Percentiles rank a stretch among this genome's conserved stretches.
These are phyloP conservation scores for Colletotrichum paranaense DNA, from an alignment of 2,329 filamentous ascomycete species.

Conservation along the genomic window DNA sequence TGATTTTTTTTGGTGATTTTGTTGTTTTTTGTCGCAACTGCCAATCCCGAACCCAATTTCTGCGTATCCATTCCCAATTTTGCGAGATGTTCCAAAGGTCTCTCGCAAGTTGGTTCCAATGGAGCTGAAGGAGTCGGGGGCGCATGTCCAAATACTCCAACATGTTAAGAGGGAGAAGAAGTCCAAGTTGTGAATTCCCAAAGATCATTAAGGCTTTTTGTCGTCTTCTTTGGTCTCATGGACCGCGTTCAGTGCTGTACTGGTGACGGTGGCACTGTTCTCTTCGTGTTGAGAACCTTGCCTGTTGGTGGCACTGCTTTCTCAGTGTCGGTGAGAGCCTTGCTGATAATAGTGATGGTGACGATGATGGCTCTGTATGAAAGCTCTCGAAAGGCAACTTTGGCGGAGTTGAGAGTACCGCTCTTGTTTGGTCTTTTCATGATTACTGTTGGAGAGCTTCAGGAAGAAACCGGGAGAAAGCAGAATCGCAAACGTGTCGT, in stretches of 20 bases:
- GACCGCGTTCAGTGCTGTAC: not conserved
- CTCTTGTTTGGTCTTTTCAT: not conserved
- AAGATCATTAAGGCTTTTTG: not conserved
- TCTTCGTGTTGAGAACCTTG: not conserved
- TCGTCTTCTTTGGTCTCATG: not conserved
- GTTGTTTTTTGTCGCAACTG: not conserved
- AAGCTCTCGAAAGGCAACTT: not conserved
- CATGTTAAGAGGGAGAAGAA: not conserved
- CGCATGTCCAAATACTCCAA: not conserved
- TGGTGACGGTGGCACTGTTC: not conserved
- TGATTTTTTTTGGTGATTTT: not conserved
- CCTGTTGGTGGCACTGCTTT: not conserved
- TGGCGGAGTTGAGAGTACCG: not conserved
- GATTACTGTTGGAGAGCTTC: not conserved
- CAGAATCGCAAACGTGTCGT: not conserved
- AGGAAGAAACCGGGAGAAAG: not conserved
- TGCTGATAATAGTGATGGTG: not conserved
- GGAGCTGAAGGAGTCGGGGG: not conserved
- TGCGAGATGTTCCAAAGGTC: not conserved
- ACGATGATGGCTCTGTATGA: not conserved
- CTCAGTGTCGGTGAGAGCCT: not conserved
- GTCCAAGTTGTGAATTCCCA: not conserved
- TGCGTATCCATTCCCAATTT: not conserved
- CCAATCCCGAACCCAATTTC: not conserved
- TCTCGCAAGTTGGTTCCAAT: not conserved